Base-by-base conservation (phyloP, 129 eudicot genomes). In the Saussurea involucrata region DNA sequence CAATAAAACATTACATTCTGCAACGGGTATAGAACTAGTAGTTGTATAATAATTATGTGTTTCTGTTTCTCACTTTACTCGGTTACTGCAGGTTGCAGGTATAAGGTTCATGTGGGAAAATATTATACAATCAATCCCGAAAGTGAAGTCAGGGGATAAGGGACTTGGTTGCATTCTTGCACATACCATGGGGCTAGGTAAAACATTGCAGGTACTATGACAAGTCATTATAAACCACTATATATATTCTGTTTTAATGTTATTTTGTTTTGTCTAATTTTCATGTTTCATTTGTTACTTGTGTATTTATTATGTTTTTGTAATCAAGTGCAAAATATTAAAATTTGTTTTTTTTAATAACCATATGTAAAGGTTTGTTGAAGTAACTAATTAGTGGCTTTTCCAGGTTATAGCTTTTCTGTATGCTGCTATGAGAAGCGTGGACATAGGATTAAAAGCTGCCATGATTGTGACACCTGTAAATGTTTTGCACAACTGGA, bases 151-250 rank as follows among this genome's bases (percentile, higher is more conserved):
- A 71, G 97, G 97, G 71, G 96, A 95, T 80, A 92, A 92, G 80
- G 99, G 99, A 55, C 96, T 95, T 29, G 97, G 97, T 74, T 95
- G 99, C 86, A 95, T 95, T 76, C 93, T 95, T 65, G 99, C 99
- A 8, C 99, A 95, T 87, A 95, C 99, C 44, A 95, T 95, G 99
- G 99, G 99, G n/a, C 79, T 95, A 46, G 99, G 99, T 63, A 95
- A 95, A 92, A 95, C 97, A 32, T 81, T 95, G 68, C 99, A 95
- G 99, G 99, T 95, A 92, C 31, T 34, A 44, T 68, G 8, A 46
- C 77, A 68, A 34, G n/a, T 37, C 71, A 58, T 28, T 40, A 72
- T 36, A 46, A 76, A 24, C 24, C 27, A 11, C 17, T 71, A 13
- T 17, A 17, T 17, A 17, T 17, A 53, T 53, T 40, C 61, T 53